Percentiles rank a stretch among this genome's conserved stretches.
Conservation (phyloP, 805 yeast species). For the Kluyveromyces nonfermentans region DNA sequence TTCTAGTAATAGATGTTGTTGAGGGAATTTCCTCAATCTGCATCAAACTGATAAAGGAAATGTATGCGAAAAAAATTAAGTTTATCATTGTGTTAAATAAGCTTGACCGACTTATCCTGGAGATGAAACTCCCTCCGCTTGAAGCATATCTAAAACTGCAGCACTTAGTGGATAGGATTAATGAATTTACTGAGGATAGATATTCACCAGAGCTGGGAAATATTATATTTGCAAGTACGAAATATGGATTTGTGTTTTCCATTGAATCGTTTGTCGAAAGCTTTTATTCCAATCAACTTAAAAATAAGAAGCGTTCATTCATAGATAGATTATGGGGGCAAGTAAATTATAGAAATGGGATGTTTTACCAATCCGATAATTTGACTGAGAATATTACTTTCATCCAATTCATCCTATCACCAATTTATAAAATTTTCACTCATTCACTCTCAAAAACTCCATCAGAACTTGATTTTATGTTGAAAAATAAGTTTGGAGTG, state of each 20-base stretch:
- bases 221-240: slow-evolving; percentile 66
- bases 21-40: slow-evolving; percentile 69
- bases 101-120: slow-evolving; percentile 76
- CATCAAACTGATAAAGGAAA: slow-evolving; percentile 43
- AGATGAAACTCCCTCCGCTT: slow-evolving; percentile 60
- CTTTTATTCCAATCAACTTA: slow-evolving; percentile 33
- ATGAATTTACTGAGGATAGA: slow-evolving; percentile 37
- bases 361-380: slow-evolving; percentile 34
- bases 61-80: slow-evolving; percentile 40
- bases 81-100: slow-evolving; percentile 65
- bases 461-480: slow-evolving; percentile 32
- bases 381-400: slow-evolving; percentile 36
- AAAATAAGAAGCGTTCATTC: slow-evolving; percentile 34
- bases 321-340: slow-evolving; percentile 70
- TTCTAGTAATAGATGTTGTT: slow-evolving; percentile 70
- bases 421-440: slow-evolving; percentile 68
- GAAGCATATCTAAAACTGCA: slow-evolving; percentile 67
- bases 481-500: slow-evolving; percentile 43
- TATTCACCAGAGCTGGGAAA: slow-evolving; percentile 56
- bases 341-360: slow-evolving; percentile 38
- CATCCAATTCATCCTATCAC: slow-evolving; percentile 58
- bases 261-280: slow-evolving; percentile 51
- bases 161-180: slow-evolving; percentile 53
- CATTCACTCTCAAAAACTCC: slow-evolving; percentile 47
- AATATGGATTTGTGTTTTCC: slow-evolving; percentile 54